These are phyloP conservation scores for Ehretia macrophylla DNA, from an alignment of 257 asterid genomes.

Conservation along the genomic window DNA sequence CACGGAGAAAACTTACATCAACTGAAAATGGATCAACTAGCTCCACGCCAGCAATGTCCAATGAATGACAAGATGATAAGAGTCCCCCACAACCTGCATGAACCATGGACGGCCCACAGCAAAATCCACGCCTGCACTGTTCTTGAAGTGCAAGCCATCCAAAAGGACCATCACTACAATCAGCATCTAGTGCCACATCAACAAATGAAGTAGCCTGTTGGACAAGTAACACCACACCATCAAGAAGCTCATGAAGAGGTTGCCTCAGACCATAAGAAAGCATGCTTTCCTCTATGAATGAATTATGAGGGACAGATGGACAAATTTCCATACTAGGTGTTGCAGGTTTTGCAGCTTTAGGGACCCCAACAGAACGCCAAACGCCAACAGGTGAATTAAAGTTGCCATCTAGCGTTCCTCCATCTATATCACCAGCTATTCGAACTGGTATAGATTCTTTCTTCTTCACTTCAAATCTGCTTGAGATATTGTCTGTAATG, in stretches of 20 bases:
- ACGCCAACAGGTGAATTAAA: slow-evolving; percentile 90
- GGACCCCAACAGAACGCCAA: slow-evolving; percentile 85
- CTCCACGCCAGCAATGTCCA: slow-evolving; percentile 95
- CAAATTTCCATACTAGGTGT: slow-evolving; percentile 62
- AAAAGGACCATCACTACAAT: slow-evolving; percentile 92
- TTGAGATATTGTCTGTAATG: slow-evolving; percentile 51
- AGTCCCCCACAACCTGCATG: slow-evolving; percentile 99
- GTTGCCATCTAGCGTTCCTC: slow-evolving; percentile 74
- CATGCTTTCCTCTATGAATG: slow-evolving; percentile 86
- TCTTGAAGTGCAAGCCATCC: slow-evolving; percentile 99
- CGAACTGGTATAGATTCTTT: slow-evolving; percentile 78
- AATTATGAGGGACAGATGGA: slow-evolving; percentile 61
- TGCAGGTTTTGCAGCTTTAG: slow-evolving; percentile 63
- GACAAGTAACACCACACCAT: slow-evolving; percentile 86
- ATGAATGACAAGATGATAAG: slow-evolving; percentile 87
- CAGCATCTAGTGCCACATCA: slow-evolving; percentile 93
- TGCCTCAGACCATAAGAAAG: slow-evolving; percentile 87
- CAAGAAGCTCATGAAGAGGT: slow-evolving; percentile 97
- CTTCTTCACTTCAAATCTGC: slow-evolving; percentile 72
- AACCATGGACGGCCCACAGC: slow-evolving; percentile 97
- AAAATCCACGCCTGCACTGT: slow-evolving; percentile 96
- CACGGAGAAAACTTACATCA: slow-evolving; percentile 54
- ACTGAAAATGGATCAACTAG: slow-evolving; percentile 93
- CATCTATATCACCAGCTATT: slow-evolving; percentile 94
- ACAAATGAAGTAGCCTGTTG: slow-evolving; percentile 99